These are phyloP conservation scores for Aspergillus tubingensis DNA, from an alignment of 2,329 filamentous ascomycete genomes.

Conservation along the genomic window DNA sequence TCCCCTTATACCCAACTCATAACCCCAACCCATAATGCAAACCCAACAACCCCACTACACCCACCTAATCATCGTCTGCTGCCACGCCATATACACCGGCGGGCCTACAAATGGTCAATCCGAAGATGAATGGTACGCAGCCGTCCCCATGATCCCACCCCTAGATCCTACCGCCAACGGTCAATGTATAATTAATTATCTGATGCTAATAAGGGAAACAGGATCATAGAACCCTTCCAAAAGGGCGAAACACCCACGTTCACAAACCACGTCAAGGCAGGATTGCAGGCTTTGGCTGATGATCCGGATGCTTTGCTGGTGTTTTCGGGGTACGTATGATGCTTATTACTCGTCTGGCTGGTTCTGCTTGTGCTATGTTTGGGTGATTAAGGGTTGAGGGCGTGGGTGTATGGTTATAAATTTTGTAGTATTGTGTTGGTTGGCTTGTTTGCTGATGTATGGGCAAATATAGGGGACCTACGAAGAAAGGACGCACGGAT, in stretches of 20 bases:
- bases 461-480: constrained; percentile 57
- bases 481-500: constrained; percentile 55
- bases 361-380: too few relatives aligned
- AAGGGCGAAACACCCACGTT: constrained; percentile 77
- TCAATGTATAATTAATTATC: too few relatives aligned
- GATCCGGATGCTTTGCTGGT: constrained; percentile 58
- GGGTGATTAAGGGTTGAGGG: too few relatives aligned
- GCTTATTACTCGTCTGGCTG: not conserved
- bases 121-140: constrained; percentile 61
- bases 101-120: constrained; percentile 55
- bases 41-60: constrained; percentile 19
- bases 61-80: constrained; percentile 77
- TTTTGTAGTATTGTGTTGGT: not conserved
- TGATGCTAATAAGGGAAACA: constrained; percentile 25
- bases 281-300: constrained; percentile 55
- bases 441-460: not conserved
- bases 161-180: not conserved
- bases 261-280: constrained; percentile 70
- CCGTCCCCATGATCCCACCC: not conserved
- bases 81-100: constrained; percentile 76
- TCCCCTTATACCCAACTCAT: not conserved
- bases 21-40: not conserved
- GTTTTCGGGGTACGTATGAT: constrained; percentile 67
- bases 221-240: constrained; percentile 77
- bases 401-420: not conserved